Evolutionary conservation across 306 rosid species (phyloP).

Genomic region (Quercus cerris): DNA sequence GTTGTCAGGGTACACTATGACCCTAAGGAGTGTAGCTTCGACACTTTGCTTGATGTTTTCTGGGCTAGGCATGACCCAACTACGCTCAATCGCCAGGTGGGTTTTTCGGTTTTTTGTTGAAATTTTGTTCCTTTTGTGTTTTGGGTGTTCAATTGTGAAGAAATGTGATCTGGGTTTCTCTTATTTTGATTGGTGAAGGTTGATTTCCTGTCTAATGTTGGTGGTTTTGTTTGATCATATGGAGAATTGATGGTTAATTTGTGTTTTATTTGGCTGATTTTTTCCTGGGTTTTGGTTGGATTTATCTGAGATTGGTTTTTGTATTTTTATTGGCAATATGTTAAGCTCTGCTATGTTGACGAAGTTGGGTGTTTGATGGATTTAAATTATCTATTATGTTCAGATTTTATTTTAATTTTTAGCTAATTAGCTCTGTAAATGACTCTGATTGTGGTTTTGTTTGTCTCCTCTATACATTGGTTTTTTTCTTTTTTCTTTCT

Average conservation of each 20-base stretch:
- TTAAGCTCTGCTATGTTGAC: neutral
- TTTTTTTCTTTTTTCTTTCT: neutral
- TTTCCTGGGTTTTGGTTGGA: neutral
- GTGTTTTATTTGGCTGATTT: neutral
- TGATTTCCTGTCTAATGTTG: neutral
- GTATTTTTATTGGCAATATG: neutral
- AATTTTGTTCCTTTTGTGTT: neutral
- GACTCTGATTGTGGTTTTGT: neutral
- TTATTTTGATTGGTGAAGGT: neutral
- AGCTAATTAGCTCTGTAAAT: neutral
- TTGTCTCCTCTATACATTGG: neutral
- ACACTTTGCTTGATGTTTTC: constrained; percentile 66
- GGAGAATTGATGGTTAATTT: neutral
- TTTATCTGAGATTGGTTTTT: neutral
- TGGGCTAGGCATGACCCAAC: constrained; percentile 93
- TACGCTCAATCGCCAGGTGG: constrained; percentile 84
- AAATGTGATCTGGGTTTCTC: neutral
- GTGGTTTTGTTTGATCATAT: neutral
- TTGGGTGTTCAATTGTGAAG: neutral
- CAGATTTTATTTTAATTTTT: too few species aligned
- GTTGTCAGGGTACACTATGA: constrained; percentile 85
- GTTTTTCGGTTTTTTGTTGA: neutral
- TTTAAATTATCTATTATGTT: neutral
- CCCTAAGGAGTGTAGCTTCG: constrained; percentile 63
- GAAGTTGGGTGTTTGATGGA: neutral